Percentiles rank a stretch among this genome's conserved stretches.
Evolutionary conservation across 108 stramenopile genomes (phyloP).

Genomic region (Stephanodiscus triporus): DNA sequence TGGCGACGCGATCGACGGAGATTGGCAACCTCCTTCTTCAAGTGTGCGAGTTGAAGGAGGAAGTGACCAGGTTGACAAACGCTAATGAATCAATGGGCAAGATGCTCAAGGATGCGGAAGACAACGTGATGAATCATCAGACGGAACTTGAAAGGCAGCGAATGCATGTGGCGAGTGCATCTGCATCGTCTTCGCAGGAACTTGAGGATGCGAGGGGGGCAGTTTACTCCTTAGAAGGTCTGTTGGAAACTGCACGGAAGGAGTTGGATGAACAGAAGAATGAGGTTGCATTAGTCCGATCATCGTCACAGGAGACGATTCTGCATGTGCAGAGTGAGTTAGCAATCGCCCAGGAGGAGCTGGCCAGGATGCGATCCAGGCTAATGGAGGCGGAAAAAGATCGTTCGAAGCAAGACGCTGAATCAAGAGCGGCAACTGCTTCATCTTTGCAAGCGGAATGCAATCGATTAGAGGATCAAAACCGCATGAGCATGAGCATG

Average conservation of each 20-base stretch:
- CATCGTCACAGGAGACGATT: slow-evolving; percentile 74
- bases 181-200: slow-evolving; percentile 40
- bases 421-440: slow-evolving; percentile 54
- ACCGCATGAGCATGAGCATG: slow-evolving; percentile 77
- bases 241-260: slow-evolving; percentile 51
- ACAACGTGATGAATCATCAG: slow-evolving; percentile 25
- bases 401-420: slow-evolving; percentile 53
- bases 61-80: slow-evolving; percentile 37
- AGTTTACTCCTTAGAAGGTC: slow-evolving; percentile 61
- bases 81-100: slow-evolving; percentile 38
- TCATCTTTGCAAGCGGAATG: slow-evolving; percentile 56
- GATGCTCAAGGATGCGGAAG: slow-evolving; percentile 21
- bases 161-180: slow-evolving; percentile 49
- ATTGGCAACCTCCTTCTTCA: background rate
- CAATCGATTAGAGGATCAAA: slow-evolving; percentile 75
- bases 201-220: slow-evolving; percentile 55
- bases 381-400: slow-evolving; percentile 64
- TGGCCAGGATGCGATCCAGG: slow-evolving; percentile 56
- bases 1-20: slow-evolving; percentile 45
- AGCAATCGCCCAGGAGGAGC: slow-evolving; percentile 63
- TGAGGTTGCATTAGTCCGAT: slow-evolving; percentile 71
- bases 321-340: slow-evolving; percentile 62
- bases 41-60: slow-evolving; percentile 49
- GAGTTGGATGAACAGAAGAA: slow-evolving; percentile 45
- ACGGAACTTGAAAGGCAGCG: slow-evolving; percentile 52